Evolutionary conservation across 768 basidiomycete genomes (phyloP).

Genomic region (Boletus pseudo-olivaceus): DNA sequence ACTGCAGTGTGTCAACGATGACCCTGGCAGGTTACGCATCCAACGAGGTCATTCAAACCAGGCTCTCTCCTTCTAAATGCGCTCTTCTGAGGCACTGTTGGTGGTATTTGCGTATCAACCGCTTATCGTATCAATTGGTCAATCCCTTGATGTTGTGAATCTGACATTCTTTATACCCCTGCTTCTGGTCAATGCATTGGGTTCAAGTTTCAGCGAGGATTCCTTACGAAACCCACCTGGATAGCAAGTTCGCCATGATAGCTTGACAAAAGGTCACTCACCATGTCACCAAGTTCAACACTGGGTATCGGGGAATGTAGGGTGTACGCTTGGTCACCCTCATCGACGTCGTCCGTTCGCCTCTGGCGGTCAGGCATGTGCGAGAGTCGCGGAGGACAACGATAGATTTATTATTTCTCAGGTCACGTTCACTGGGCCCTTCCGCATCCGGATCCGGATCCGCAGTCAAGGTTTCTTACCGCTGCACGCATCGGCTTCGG

Average conservation of each 20-base stretch:
- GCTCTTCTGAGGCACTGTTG: neutral
- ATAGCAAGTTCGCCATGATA: too few relatives aligned
- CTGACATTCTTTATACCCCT: neutral
- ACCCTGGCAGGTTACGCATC: neutral
- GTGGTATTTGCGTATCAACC: neutral
- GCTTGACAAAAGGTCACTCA: too few relatives aligned
- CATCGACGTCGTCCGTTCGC: neutral
- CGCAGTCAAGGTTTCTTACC: neutral
- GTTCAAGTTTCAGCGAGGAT: neutral
- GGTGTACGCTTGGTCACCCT: neutral
- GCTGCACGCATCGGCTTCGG: neutral
- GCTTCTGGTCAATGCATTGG: neutral
- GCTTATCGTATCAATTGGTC: neutral
- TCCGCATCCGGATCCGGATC: conserved; percentile 1
- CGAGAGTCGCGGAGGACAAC: neutral
- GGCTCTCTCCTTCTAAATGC: neutral
- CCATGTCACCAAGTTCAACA: neutral
- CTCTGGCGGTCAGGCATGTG: neutral
- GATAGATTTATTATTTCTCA: neutral
- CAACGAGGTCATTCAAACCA: neutral
- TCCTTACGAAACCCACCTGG: too few relatives aligned
- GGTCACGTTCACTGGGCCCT: neutral
- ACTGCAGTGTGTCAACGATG: neutral
- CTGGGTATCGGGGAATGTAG: conserved; percentile 1
- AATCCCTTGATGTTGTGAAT: conserved; percentile 7